Percentiles rank a stretch among this genome's conserved stretches.
phyloP scores from a whole-genome alignment of 1,139 yeast genomes.

The Saccharomycopsis hybrid region DNA sequence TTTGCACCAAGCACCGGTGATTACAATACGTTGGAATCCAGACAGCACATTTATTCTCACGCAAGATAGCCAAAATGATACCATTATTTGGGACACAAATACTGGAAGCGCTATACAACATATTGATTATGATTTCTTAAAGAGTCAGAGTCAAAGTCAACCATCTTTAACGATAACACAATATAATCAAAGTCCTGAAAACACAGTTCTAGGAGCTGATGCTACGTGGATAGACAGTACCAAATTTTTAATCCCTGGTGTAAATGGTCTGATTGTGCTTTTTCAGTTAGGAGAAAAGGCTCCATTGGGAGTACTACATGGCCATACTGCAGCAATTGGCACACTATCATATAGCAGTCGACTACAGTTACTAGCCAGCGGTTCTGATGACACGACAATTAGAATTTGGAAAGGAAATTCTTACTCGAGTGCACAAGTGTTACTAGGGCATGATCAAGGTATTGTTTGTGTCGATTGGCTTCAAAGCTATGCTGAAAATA shows the following conservation, averaged over 20 bases:
- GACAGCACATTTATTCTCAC: constrained; percentile 36
- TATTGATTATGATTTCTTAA: constrained; percentile 28
- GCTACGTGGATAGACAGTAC: constrained; percentile 68
- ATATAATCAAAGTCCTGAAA: neutral
- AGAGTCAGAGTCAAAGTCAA: neutral
- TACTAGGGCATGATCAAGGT: constrained; percentile 50
- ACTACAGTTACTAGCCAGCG: constrained; percentile 56
- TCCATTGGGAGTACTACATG: constrained; percentile 58
- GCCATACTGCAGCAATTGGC: constrained; percentile 63
- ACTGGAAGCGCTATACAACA: constrained; percentile 44
- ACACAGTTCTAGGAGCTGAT: constrained; percentile 37
- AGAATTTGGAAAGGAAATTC: constrained; percentile 69
- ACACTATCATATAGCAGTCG: constrained; percentile 45
- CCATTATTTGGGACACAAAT: constrained; percentile 49
- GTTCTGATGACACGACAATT: constrained; percentile 68
- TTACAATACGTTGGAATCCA: constrained; percentile 45
- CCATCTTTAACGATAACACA: constrained; percentile 1
- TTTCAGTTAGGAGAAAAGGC: constrained; percentile 45
- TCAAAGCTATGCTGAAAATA: constrained; percentile 21
- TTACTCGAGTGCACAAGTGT: constrained; percentile 37
- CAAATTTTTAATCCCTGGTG: constrained; percentile 66
- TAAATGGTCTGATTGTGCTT: constrained; percentile 50
- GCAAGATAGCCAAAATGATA: constrained; percentile 35
- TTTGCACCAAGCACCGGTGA: constrained; percentile 47
- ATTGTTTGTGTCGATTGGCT: constrained; percentile 53